A percentile compares a stretch with the other conserved stretches of the same genome.
phyloP scores from a whole-genome alignment of 2,329 filamentous ascomycete genomes.

The Exophiala calicioides region DNA sequence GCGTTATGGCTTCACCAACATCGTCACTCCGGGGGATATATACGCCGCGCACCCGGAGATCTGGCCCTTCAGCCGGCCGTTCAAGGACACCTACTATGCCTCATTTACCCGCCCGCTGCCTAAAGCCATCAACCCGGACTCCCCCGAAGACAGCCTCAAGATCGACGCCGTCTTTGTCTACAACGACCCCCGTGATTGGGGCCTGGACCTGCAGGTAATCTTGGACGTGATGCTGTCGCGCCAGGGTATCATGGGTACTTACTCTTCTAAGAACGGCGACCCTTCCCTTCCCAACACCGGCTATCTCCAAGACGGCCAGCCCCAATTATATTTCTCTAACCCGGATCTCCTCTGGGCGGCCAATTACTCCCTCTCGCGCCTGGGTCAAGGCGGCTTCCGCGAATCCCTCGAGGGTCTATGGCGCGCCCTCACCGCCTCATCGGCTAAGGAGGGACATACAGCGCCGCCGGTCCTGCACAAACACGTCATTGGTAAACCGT shows the following conservation, averaged over 20 bases:
- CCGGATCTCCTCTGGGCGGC: conserved; percentile 89
- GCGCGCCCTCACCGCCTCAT: conserved; percentile 62
- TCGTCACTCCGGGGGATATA: conserved; percentile 84
- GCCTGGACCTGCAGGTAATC: conserved; percentile 81
- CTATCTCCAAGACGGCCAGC: conserved; percentile 82
- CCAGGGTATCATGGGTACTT: conserved; percentile 76
- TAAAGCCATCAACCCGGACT: conserved; percentile 44
- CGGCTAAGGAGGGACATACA: conserved; percentile 33
- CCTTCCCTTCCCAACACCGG: conserved; percentile 66
- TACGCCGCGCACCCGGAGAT: conserved; percentile 70
- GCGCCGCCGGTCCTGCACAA: conserved; percentile 20
- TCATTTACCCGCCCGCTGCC: conserved; percentile 40
- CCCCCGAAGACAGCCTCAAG: conserved; percentile 58
- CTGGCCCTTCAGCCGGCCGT: conserved; percentile 78
- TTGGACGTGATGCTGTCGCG: conserved; percentile 78
- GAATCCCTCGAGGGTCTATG: conserved; percentile 80
- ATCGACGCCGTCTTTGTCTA: conserved; percentile 92
- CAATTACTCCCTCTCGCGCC: conserved; percentile 76
- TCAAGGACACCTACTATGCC: conserved; percentile 62
- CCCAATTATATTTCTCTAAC: conserved; percentile 83
- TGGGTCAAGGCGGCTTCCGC: conserved; percentile 90
- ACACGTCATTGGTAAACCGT: conserved; percentile 79
- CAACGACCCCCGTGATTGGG: conserved; percentile 97
- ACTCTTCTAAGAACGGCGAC: conserved; percentile 71
- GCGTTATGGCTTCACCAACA: conserved; percentile 74